Evolutionary conservation across 805 yeast genomes (phyloP).

Genomic region (Wickerhamomyces canadensis): DNA sequence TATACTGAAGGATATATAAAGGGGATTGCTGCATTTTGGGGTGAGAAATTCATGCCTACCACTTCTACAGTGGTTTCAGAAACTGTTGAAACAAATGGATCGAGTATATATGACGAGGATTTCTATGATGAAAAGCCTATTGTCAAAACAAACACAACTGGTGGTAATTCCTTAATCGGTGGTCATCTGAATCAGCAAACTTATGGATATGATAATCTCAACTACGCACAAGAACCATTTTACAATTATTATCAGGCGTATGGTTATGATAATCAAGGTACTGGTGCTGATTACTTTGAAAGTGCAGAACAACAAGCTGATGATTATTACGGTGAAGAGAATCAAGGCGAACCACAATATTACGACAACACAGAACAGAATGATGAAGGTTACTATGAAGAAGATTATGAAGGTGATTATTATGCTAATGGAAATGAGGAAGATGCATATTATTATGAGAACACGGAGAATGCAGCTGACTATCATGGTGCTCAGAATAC

Average conservation of each 20-base stretch:
- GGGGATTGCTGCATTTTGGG: slow-evolving; percentile 60
- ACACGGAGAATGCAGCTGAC: too few relatives aligned
- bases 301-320: background rate
- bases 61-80: slow-evolving; percentile 1
- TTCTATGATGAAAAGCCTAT: slow-evolving; percentile 4
- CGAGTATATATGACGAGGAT: slow-evolving; percentile 1
- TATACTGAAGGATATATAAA: slow-evolving; percentile 37
- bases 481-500: too few relatives aligned
- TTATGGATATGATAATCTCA: background rate
- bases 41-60: slow-evolving; percentile 34
- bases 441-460: too few relatives aligned
- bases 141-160: too few relatives aligned
- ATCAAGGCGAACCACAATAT: background rate
- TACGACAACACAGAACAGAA: too few relatives aligned
- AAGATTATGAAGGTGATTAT: slow-evolving; percentile 1
- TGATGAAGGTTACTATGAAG: background rate
- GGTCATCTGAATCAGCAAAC: background rate
- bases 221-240: too few relatives aligned
- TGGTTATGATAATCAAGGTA: background rate
- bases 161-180: too few relatives aligned
- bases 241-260: background rate
- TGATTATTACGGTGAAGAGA: background rate
- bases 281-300: background rate
- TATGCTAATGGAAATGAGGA: too few relatives aligned
- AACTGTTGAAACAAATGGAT: background rate